phyloP scores from a whole-genome alignment of 208 protist genomes.

The Crithidia sp. region DNA sequence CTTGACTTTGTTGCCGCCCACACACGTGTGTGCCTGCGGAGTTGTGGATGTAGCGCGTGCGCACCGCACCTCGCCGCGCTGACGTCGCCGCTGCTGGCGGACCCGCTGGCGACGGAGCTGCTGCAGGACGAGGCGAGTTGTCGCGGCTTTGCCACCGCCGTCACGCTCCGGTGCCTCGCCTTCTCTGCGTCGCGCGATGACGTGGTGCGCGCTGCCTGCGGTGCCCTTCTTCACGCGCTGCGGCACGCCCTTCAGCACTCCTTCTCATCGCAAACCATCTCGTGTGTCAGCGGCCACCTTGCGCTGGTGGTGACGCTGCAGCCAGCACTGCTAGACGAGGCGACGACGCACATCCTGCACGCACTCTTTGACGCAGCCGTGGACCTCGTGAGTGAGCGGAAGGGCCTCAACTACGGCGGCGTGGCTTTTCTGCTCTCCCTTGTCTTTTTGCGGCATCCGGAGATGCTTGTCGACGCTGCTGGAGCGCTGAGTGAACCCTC shows the following conservation, averaged over 20 bases:
- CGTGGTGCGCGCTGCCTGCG: neutral
- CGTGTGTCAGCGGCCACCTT: constrained; percentile 21
- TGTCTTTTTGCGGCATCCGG: constrained; percentile 19
- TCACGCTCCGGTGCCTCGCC: constrained; percentile 4
- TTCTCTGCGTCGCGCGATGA: neutral
- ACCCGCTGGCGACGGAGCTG: constrained; percentile 13
- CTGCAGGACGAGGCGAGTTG: constrained; percentile 28
- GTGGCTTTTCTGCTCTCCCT: constrained; percentile 24
- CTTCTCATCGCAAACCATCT: constrained; percentile 30
- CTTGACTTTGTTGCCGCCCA: constrained; percentile 18
- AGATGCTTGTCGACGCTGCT: constrained; percentile 7
- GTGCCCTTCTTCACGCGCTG: constrained; percentile 3
- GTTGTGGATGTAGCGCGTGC: neutral
- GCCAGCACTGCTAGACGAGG: constrained; percentile 17
- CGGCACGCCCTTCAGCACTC: constrained; percentile 12
- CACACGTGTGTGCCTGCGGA: constrained; percentile 15
- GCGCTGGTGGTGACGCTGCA: constrained; percentile 6
- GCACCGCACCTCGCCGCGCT: constrained; percentile 7
- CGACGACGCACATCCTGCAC: constrained; percentile 10
- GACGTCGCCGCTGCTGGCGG: constrained; percentile 5
- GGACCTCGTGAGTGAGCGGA: constrained; percentile 13
- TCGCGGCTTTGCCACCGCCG: constrained; percentile 7
- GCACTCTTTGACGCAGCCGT: constrained; percentile 6
- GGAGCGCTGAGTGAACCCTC: neutral
- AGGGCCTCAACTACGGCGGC: constrained; percentile 26